phyloP scores from a whole-genome alignment of 2,329 filamentous ascomycete species.

The Pseudogymnoascus sp. region DNA sequence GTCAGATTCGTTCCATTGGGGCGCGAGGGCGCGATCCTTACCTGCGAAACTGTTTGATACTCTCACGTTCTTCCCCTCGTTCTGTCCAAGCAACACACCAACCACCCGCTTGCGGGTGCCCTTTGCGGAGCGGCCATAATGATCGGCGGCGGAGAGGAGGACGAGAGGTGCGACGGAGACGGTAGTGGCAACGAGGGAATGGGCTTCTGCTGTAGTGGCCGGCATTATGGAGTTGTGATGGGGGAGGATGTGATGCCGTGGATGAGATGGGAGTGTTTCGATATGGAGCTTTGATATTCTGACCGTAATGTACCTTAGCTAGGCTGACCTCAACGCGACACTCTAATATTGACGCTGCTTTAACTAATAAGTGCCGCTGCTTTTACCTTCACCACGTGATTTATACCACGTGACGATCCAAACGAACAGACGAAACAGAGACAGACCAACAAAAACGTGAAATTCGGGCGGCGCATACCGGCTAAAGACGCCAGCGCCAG shows the following conservation, averaged over 20 bases:
- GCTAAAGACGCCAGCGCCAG: background rate
- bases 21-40: conserved; percentile 35
- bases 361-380: conserved; percentile 5
- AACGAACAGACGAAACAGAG: background rate
- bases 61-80: conserved; percentile 89
- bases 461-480: conserved; percentile 4
- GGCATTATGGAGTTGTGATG: conserved; percentile 57
- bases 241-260: conserved; percentile 7
- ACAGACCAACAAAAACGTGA: background rate
- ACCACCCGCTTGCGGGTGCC: conserved; percentile 83
- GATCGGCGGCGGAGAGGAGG: conserved; percentile 94
- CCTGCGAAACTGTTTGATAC: conserved; percentile 99
- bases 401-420: background rate
- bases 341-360: background rate
- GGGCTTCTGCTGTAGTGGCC: conserved; percentile 90
- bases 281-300: conserved; percentile 8
- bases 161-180: conserved; percentile 97
- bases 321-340: conserved; percentile 9
- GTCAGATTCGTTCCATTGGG: conserved; percentile 18
- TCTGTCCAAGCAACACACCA: conserved; percentile 88
- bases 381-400: background rate
- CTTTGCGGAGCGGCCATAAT: conserved; percentile 91
- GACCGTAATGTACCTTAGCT: conserved; percentile 4
- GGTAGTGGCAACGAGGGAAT: conserved; percentile 87
- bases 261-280: background rate